Base-by-base conservation (phyloP, 352 stramenopile species). In the Phytophthora tubulina region DNA sequence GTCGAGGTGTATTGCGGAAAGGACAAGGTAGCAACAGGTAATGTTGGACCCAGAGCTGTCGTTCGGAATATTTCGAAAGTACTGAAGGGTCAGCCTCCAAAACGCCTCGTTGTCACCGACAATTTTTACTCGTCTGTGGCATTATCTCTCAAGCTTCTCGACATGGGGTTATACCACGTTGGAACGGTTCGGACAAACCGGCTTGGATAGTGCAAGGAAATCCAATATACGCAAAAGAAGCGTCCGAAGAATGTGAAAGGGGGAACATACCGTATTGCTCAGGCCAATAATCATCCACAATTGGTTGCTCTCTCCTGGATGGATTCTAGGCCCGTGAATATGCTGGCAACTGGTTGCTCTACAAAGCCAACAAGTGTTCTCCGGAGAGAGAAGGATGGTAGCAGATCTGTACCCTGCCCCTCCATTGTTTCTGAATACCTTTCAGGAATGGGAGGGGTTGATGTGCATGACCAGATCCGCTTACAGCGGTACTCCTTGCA, bases 1-100 rank as follows among this genome's bases (percentile, higher is more conserved):
- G 51, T 67, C 51, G 64, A 67, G 51, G 46, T 72, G n/a, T 72
- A 67, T 21, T 55, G 45, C 53, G 55, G 49, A n/a, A 60, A 60
- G 10, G 61, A 62, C 50, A 32, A 60, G 35, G 63, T 64, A 3
- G 17, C 45, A 4, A 45, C 39, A 53, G 35, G 17, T 3, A 62
- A 70, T 41, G 49, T 72, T 31, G 58, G 50, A 33, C 45, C 49
- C 3, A 51, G 31, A 14, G 46, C 65, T 11, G 65, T 52, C 6
- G 51, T 72, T 10, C 27, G 55, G 7, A 71, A 71, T 17, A 71
- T 65, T 31, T 48, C 63, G 15, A 71, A 71, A 36, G 46, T 42
- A 7, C 49, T 72, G 6, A 14, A 30, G 3, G 64, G 15, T 10
- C 54, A 72, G 35, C 14, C 32, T 4, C 6, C 9, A 1, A 65